Conservation (phyloP, 139 green algal genomes). For the Diplosphaera chodatii region DNA sequence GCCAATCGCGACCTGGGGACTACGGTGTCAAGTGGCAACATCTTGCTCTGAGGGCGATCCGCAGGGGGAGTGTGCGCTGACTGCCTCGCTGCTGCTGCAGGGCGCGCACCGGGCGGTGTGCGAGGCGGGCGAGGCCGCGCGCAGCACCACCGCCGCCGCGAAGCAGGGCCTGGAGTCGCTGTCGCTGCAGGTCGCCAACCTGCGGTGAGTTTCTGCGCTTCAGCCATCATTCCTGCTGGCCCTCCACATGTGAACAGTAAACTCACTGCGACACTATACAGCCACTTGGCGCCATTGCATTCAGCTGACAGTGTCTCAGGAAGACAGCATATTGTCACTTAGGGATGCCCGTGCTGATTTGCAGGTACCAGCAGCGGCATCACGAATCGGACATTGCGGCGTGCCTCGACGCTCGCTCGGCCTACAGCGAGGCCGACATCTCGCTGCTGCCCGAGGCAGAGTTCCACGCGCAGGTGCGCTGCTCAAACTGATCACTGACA, state of each 20-base stretch:
- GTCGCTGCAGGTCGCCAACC: neutral
- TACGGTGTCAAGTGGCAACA: too few species aligned
- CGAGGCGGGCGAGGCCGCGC: neutral
- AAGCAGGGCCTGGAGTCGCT: neutral
- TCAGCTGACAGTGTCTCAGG: too few species aligned
- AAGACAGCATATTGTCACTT: too few species aligned
- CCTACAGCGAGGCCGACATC: neutral
- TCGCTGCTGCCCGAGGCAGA: neutral
- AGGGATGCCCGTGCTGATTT: too few species aligned
- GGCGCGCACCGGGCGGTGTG: neutral
- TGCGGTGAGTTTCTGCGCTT: neutral
- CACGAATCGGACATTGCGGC: neutral
- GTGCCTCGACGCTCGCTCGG: neutral
- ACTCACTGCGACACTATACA: too few species aligned
- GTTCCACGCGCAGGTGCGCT: neutral
- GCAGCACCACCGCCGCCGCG: neutral
- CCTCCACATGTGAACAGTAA: too few species aligned
- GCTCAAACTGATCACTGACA: too few species aligned
- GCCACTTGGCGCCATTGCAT: too few species aligned
- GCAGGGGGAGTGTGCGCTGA: too few species aligned
- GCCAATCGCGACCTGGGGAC: too few species aligned
- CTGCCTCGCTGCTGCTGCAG: neutral
- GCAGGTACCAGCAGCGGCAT: neutral
- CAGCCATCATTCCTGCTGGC: too few species aligned
- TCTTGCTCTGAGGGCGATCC: too few species aligned